A percentile compares a stretch with the other conserved stretches of the same genome.
Evolutionary conservation across 805 yeast genomes (phyloP).

Genomic region (Monosporozyma siamensis): DNA sequence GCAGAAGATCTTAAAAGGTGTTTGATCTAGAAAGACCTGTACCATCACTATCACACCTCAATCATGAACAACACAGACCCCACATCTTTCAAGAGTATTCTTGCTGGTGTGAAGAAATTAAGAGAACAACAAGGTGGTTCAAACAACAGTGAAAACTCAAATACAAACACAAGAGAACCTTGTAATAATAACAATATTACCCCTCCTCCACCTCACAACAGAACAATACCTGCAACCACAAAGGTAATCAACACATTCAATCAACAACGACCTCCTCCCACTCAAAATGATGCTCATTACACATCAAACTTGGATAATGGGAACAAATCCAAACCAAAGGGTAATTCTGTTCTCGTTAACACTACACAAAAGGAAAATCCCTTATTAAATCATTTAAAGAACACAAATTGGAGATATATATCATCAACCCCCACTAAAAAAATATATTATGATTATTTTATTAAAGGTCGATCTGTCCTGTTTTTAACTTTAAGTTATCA

Average conservation of each 20-base stretch:
- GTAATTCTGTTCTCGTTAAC: constrained; percentile 43
- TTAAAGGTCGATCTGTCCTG: constrained; percentile 47
- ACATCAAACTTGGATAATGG: neutral
- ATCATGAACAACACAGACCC: constrained; percentile 38
- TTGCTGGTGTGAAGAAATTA: constrained; percentile 59
- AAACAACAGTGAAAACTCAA: constrained; percentile 2
- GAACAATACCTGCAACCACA: neutral
- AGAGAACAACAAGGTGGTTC: constrained; percentile 34
- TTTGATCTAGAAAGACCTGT: too few species aligned
- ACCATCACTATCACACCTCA: neutral
- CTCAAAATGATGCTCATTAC: too few species aligned
- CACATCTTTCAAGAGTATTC: constrained; percentile 59
- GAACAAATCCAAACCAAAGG: neutral
- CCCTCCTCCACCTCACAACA: neutral
- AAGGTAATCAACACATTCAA: constrained; percentile 15
- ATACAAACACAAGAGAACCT: neutral
- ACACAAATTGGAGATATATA: constrained; percentile 44
- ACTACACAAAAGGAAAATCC: constrained; percentile 70
- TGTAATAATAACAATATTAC: neutral
- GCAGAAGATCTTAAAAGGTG: too few species aligned
- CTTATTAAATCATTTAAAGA: constrained; percentile 44
- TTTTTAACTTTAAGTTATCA: constrained; percentile 65
- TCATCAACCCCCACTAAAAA: constrained; percentile 30
- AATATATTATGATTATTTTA: constrained; percentile 53
- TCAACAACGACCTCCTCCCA: constrained; percentile 11